These are phyloP conservation scores for Fusarium piperis DNA, from an alignment of 2,329 filamentous ascomycete genomes.

Conservation along the genomic window DNA sequence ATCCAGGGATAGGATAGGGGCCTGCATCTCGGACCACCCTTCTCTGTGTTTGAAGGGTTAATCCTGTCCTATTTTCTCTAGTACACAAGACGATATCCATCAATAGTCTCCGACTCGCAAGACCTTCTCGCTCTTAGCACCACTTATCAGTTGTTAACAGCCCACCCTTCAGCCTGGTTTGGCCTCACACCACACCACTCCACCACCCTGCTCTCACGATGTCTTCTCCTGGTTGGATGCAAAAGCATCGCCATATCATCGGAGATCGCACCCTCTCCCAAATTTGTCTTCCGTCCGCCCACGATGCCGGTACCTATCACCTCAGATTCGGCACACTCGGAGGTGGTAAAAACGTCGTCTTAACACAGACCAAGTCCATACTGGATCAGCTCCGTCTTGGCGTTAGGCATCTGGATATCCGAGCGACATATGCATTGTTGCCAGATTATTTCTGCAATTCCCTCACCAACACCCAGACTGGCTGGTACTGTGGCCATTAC, in stretches of 20 bases:
- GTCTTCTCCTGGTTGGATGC: neutral
- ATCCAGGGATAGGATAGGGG: neutral
- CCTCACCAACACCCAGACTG: neutral
- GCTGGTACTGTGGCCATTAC: neutral
- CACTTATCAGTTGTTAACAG: neutral
- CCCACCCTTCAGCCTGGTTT: neutral
- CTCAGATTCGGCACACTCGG: neutral
- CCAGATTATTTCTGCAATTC: neutral
- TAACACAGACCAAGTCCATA: neutral
- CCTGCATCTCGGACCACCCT: neutral
- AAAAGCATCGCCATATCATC: neutral
- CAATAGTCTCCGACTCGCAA: neutral
- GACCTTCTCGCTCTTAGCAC: neutral
- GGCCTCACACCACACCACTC: neutral
- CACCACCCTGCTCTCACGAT: neutral
- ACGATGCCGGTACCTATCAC: neutral
- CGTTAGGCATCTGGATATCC: neutral
- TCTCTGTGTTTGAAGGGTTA: neutral
- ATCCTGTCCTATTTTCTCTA: too few relatives aligned
- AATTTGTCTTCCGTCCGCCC: neutral
- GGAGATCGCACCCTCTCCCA: neutral
- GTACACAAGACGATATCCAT: neutral
- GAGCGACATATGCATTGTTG: neutral
- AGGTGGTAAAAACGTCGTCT: neutral
- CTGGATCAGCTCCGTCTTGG: neutral